Evolutionary conservation across 176 grass and related monocot species (phyloP).

Genomic region (Zoysia pacifica): DNA sequence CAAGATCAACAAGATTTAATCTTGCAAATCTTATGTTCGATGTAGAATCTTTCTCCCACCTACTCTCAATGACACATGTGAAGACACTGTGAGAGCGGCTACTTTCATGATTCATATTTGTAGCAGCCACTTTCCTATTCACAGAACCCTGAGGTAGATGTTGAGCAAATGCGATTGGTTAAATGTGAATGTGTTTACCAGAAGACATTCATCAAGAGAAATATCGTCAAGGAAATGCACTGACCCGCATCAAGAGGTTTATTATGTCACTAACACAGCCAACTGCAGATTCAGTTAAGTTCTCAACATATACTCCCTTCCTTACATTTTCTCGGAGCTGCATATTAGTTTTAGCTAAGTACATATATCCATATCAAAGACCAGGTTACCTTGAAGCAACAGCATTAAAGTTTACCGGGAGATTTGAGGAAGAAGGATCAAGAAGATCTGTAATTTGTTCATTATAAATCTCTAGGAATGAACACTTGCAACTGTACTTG

Average conservation of each 20-base stretch:
- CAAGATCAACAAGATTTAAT: constrained; percentile 94
- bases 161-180: not conserved
- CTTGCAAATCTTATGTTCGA: constrained; percentile 88
- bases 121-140: constrained; percentile 91
- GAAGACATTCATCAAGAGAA: constrained; percentile 28
- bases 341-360: constrained; percentile 32
- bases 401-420: constrained; percentile 60
- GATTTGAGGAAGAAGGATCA: constrained; percentile 82
- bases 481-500: constrained; percentile 97
- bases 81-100: constrained; percentile 95
- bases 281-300: constrained; percentile 87
- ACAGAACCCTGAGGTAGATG: constrained; percentile 74
- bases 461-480: constrained; percentile 97
- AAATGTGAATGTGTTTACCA: constrained; percentile 15
- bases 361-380: constrained; percentile 22
- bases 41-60: constrained; percentile 82
- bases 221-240: constrained; percentile 11
- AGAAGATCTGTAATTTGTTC: constrained; percentile 99
- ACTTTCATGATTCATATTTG: constrained; percentile 95
- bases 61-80: constrained; percentile 92
- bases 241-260: constrained; percentile 82
- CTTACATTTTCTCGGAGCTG: constrained; percentile 81
- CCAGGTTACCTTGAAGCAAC: constrained; percentile 31
- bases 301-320: constrained; percentile 92
- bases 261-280: constrained; percentile 84